A percentile compares a stretch with the other conserved stretches of the same genome.
Conservation (phyloP, 331 rosid genomes). For the Malus hybrid region DNA sequence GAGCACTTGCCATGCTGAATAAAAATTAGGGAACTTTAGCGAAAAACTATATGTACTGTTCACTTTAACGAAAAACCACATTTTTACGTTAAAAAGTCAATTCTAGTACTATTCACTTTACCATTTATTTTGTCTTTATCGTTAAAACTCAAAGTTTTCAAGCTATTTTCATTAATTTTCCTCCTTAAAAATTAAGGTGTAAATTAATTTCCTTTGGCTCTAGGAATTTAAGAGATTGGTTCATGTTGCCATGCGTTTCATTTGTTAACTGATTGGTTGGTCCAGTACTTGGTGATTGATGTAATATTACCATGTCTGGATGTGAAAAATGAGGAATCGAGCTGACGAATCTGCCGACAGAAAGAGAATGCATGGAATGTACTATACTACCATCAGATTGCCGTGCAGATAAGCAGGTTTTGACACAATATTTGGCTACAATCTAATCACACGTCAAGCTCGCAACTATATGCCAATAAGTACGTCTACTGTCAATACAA, state of each 20-base stretch:
- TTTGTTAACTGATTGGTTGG: not conserved
- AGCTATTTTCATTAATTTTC: no score
- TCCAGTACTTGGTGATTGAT: not conserved
- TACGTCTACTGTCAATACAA: not conserved
- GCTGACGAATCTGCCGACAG: not conserved
- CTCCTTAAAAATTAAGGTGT: no score
- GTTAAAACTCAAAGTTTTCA: no score
- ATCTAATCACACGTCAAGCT: not conserved
- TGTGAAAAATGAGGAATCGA: not conserved
- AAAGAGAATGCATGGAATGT: not conserved
- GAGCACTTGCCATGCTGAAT: not conserved
- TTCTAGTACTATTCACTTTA: no score
- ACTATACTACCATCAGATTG: not conserved
- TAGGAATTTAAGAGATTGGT: not conserved
- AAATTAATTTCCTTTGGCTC: not conserved
- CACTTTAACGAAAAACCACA: no score
- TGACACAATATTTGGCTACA: not conserved
- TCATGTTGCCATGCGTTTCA: not conserved
- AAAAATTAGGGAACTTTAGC: not conserved
- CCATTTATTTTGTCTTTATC: no score
- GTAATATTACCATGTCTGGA: not conserved
- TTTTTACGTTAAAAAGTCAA: no score
- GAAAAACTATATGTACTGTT: no score
- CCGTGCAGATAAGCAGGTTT: no score
- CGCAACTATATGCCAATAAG: not conserved